Conservation (phyloP, 2,329 filamentous ascomycete genomes). For the Aureobasidium mangrovei region DNA sequence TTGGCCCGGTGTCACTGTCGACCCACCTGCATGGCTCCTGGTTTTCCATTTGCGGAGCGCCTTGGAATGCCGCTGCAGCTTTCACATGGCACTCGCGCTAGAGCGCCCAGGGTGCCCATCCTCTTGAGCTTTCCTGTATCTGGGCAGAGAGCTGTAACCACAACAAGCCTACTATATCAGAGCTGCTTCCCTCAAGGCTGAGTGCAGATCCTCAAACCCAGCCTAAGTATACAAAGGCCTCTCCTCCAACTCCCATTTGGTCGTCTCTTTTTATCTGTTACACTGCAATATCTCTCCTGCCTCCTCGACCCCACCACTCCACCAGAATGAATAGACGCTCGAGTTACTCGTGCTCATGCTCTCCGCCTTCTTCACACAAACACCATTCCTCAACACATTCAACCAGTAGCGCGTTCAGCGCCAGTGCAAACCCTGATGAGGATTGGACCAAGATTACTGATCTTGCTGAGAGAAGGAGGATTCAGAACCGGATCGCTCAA, state of each 20-base stretch:
- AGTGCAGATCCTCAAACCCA: not conserved
- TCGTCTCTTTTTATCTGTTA: not conserved
- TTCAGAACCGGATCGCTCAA: conserved; percentile 96
- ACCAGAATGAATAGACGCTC: conserved; percentile 36
- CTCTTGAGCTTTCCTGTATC: conserved; percentile 14
- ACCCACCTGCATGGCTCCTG: conserved; percentile 11
- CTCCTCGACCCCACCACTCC: not conserved
- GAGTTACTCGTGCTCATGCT: conserved; percentile 34
- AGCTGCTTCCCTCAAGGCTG: conserved; percentile 12
- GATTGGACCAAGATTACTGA: conserved; percentile 99
- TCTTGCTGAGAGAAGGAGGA: conserved; percentile 82
- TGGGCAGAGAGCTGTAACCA: conserved; percentile 12
- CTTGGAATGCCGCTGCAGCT: conserved; percentile 12
- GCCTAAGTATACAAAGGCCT: conserved; percentile 1
- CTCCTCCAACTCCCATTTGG: not conserved
- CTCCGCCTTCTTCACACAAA: conserved; percentile 43
- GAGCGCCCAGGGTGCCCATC: conserved; percentile 11
- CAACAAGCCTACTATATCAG: conserved; percentile 13
- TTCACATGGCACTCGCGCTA: conserved; percentile 15
- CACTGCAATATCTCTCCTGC: not conserved
- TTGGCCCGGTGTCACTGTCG: conserved; percentile 12
- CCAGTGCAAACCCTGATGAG: conserved; percentile 88
- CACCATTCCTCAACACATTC: conserved; percentile 60
- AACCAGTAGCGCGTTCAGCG: conserved; percentile 90
- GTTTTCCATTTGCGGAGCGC: conserved; percentile 11